Evolutionary conservation across 805 yeast species (phyloP).

Genomic region (Ogataea saltuana): DNA sequence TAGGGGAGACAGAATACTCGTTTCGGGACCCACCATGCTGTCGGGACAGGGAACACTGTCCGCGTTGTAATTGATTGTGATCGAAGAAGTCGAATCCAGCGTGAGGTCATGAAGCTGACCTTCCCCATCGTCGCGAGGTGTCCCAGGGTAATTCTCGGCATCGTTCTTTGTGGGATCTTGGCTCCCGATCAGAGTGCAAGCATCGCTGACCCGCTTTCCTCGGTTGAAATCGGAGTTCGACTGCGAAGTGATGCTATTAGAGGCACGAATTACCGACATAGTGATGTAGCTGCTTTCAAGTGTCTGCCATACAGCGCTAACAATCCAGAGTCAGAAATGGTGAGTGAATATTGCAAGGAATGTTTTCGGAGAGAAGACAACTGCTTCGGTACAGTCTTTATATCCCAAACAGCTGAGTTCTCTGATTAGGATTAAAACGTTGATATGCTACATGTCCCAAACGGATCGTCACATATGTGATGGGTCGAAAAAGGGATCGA

Average conservation of each 20-base stretch:
- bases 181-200: constrained; percentile 11
- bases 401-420: neutral
- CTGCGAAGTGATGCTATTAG: constrained; percentile 4
- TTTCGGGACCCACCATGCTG: constrained; percentile 14
- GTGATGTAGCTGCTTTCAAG: no score
- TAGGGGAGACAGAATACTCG: constrained; percentile 15
- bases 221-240: constrained; percentile 2
- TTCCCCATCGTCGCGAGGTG: neutral
- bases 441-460: constrained; percentile 5
- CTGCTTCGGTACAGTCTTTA: constrained; percentile 4
- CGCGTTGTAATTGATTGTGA: constrained; percentile 9
- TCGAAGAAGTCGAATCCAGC: constrained; percentile 20
- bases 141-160: constrained; percentile 2
- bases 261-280: constrained; percentile 11
- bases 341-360: no score
- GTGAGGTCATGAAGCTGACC: constrained; percentile 1
- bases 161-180: neutral
- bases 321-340: neutral
- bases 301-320: constrained; percentile 5
- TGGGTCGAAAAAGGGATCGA: constrained; percentile 2
- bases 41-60: constrained; percentile 3
- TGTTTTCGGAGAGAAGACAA: no score
- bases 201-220: constrained; percentile 11
- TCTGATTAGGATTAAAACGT: constrained; percentile 7
- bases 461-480: constrained; percentile 1